Conservation (phyloP, 2,329 filamentous ascomycete genomes). For the Diatrype stigma region DNA sequence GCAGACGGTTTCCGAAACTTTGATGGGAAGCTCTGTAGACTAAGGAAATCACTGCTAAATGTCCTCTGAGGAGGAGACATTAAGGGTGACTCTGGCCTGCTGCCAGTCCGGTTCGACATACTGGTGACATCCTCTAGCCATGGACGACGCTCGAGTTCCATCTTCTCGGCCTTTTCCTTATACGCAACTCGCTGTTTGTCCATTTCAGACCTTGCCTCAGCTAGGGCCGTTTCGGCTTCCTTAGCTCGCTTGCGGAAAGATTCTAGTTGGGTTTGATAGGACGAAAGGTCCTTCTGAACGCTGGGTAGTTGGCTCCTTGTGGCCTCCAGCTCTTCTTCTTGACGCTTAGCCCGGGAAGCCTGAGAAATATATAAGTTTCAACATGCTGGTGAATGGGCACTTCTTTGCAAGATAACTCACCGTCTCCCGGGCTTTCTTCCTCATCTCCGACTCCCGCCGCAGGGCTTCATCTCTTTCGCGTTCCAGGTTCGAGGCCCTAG, state of each 20-base stretch:
- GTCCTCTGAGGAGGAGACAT: constrained; percentile 45
- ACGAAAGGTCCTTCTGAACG: constrained; percentile 59
- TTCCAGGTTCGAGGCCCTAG: constrained; percentile 73
- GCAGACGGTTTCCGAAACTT: constrained; percentile 45
- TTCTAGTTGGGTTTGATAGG: constrained; percentile 56
- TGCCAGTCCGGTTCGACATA: constrained; percentile 40
- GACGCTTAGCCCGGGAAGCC: constrained; percentile 59
- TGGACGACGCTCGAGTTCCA: constrained; percentile 38
- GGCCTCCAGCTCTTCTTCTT: constrained; percentile 81
- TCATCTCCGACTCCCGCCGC: constrained; percentile 78
- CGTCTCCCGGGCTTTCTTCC: constrained; percentile 83
- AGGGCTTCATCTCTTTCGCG: constrained; percentile 86
- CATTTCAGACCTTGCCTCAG: constrained; percentile 47
- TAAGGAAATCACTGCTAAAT: constrained; percentile 51
- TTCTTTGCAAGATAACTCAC: constrained; percentile 45
- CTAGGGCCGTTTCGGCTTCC: constrained; percentile 60
- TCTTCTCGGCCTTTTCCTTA: constrained; percentile 37
- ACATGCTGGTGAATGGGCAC: not conserved
- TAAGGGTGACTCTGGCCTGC: constrained; percentile 51
- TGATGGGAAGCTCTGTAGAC: constrained; percentile 37
- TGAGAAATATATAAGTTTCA: constrained; percentile 33
- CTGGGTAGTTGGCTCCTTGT: constrained; percentile 59
- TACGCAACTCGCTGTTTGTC: constrained; percentile 43
- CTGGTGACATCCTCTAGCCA: constrained; percentile 50
- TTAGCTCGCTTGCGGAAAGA: constrained; percentile 61